These are phyloP conservation scores for Lactarius psammicola DNA, from an alignment of 768 basidiomycete genomes.

Conservation along the genomic window DNA sequence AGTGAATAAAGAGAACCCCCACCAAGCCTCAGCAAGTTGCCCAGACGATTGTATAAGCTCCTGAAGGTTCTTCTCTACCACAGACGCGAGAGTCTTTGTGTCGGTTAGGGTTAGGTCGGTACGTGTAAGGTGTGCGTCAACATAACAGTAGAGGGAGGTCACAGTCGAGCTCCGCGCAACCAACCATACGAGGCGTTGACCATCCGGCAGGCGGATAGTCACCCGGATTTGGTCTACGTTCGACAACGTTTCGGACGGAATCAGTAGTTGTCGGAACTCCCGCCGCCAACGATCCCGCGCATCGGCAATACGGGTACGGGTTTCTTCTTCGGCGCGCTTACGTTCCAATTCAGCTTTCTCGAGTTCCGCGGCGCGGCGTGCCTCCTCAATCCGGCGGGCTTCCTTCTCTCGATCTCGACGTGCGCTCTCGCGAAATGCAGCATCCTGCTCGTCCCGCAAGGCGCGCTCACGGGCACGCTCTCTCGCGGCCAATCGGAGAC, in stretches of 20 bases:
- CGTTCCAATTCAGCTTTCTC: constrained; percentile 32
- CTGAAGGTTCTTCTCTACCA: constrained; percentile 38
- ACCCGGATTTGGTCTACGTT: constrained; percentile 46
- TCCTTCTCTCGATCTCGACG: constrained; percentile 54
- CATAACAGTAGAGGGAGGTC: constrained; percentile 68
- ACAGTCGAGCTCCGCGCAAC: constrained; percentile 53
- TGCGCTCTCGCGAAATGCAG: constrained; percentile 67
- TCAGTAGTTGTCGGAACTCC: constrained; percentile 54
- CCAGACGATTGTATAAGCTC: constrained; percentile 36
- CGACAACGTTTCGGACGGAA: constrained; percentile 38
- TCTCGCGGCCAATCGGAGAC: constrained; percentile 54
- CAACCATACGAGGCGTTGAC: constrained; percentile 52
- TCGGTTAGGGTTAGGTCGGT: constrained; percentile 44
- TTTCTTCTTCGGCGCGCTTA: constrained; percentile 36
- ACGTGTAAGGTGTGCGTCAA: constrained; percentile 61
- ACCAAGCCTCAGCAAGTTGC: constrained; percentile 48
- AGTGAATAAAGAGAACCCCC: constrained; percentile 67
- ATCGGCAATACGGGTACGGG: constrained; percentile 10
- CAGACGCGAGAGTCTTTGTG: constrained; percentile 36
- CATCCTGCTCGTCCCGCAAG: constrained; percentile 78
- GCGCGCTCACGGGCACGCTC: constrained; percentile 48
- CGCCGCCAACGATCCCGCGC: constrained; percentile 48
- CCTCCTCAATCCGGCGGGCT: constrained; percentile 34
- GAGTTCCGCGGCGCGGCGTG: constrained; percentile 27
- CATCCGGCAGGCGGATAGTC: constrained; percentile 54